A percentile compares a stretch with the other conserved stretches of the same genome.
Evolutionary conservation across 164 flowering plant species (phyloP).

Genomic region (Saururus chinensis): DNA sequence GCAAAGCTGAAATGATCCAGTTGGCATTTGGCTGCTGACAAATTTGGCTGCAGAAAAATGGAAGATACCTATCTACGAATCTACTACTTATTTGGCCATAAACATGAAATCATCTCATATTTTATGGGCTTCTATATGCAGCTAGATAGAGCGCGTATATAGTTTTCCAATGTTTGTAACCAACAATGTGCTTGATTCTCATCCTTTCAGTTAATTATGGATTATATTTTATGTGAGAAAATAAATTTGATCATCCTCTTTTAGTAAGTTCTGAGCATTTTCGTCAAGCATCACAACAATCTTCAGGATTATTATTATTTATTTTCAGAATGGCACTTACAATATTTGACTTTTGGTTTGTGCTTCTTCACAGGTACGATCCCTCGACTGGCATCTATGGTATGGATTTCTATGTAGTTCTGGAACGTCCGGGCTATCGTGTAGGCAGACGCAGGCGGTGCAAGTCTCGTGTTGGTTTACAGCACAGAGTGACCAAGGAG

Average conservation of each 20-base stretch:
- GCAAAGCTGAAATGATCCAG: too few relatives aligned
- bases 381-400: conserved; percentile 32
- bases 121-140: background rate
- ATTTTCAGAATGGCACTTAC: background rate
- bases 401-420: conserved; percentile 26
- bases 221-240: too few relatives aligned
- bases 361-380: conserved; percentile 23
- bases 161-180: too few relatives aligned
- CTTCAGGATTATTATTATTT: background rate
- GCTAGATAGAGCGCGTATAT: too few relatives aligned
- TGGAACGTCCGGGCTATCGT: conserved; percentile 28
- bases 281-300: too few relatives aligned
- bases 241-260: background rate
- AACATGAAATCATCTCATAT: too few relatives aligned
- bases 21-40: too few relatives aligned
- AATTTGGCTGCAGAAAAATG: too few relatives aligned
- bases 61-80: too few relatives aligned
- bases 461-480: conserved; percentile 23
- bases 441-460: conserved; percentile 29
- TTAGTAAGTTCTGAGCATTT: background rate
- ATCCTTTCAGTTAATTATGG: too few relatives aligned
- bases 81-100: background rate
- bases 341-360: background rate
- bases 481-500: conserved; percentile 27
- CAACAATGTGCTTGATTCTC: too few relatives aligned